phyloP scores from a whole-genome alignment of 495 filamentous ascomycete genomes.

The Neurospora sp. region DNA sequence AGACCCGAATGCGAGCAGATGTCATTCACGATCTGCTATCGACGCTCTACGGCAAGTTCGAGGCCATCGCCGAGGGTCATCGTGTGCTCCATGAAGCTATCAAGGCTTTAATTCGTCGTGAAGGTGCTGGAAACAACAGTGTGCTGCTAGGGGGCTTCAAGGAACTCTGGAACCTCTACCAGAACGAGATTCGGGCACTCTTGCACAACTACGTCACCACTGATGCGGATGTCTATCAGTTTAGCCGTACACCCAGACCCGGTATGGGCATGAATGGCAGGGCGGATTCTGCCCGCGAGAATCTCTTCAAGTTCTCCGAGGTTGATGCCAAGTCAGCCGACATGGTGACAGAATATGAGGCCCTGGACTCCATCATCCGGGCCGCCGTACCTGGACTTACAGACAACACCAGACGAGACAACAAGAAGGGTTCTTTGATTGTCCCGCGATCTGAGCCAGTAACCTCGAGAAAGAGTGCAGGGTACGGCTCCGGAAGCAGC shows the following conservation, averaged over 20 bases:
- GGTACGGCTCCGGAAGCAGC: constrained; percentile 1
- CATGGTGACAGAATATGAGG: constrained; percentile 72
- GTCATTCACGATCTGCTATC: constrained; percentile 83
- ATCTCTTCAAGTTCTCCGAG: constrained; percentile 84
- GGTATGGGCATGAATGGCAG: constrained; percentile 40
- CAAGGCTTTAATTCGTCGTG: constrained; percentile 66
- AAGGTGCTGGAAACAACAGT: constrained; percentile 49
- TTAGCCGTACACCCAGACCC: constrained; percentile 31
- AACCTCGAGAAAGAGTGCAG: constrained; percentile 22
- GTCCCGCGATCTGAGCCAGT: constrained; percentile 22
- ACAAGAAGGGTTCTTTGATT: constrained; percentile 29
- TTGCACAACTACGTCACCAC: constrained; percentile 95
- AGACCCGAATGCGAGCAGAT: constrained; percentile 62
- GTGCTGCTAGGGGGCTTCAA: constrained; percentile 70
- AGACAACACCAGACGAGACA: constrained; percentile 56
- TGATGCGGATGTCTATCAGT: constrained; percentile 64
- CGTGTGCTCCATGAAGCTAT: constrained; percentile 88
- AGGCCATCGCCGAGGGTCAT: constrained; percentile 92
- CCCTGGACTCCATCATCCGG: constrained; percentile 80
- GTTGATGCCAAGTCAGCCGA: constrained; percentile 67
- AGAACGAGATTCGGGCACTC: constrained; percentile 70
- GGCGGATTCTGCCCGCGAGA: constrained; percentile 55
- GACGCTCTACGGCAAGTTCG: constrained; percentile 92
- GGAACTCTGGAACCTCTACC: constrained; percentile 84
- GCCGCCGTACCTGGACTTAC: constrained; percentile 89